Percentiles rank a stretch among this genome's conserved stretches.
Conservation (phyloP, 192 early-diverging fungal genomes). For the Linnemannia exigua region DNA sequence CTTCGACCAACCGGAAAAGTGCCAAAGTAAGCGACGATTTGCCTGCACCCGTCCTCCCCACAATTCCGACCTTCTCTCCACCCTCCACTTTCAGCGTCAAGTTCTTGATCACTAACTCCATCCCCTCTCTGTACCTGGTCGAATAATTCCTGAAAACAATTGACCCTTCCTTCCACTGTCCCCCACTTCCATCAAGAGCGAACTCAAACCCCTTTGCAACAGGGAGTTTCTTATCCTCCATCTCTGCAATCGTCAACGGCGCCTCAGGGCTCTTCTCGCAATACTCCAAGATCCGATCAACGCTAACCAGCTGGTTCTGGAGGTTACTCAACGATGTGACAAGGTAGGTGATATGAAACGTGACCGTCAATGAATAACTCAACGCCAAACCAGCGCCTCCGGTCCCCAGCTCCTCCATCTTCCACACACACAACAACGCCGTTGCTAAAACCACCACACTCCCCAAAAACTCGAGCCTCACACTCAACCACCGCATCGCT, state of each 20-base stretch:
- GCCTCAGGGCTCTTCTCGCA: constrained; percentile 84
- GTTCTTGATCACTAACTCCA: constrained; percentile 83
- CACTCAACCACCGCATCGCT: constrained; percentile 76
- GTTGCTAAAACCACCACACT: constrained; percentile 85
- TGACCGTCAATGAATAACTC: constrained; percentile 78
- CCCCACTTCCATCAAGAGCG: constrained; percentile 9
- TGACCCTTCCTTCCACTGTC: constrained; percentile 66
- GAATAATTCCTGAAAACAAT: constrained; percentile 83
- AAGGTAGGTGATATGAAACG: constrained; percentile 86
- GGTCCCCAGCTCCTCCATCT: constrained; percentile 66
- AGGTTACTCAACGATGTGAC: constrained; percentile 87
- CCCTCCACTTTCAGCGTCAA: constrained; percentile 63
- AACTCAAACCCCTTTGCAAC: not conserved
- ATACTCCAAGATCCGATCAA: constrained; percentile 78
- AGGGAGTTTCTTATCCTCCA: constrained; percentile 59
- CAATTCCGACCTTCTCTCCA: constrained; percentile 83
- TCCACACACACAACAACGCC: constrained; percentile 77
- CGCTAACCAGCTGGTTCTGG: constrained; percentile 67
- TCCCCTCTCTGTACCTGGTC: constrained; percentile 82
- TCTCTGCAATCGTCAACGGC: constrained; percentile 55
- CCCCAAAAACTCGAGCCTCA: constrained; percentile 85
- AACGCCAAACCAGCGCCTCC: constrained; percentile 77
- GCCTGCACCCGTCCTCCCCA: constrained; percentile 65
- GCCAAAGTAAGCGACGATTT: constrained; percentile 66
- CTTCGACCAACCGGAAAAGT: constrained; percentile 64